phyloP scores from a whole-genome alignment of 441 rosid genomes.

The Pelargonium fulgidum region DNA sequence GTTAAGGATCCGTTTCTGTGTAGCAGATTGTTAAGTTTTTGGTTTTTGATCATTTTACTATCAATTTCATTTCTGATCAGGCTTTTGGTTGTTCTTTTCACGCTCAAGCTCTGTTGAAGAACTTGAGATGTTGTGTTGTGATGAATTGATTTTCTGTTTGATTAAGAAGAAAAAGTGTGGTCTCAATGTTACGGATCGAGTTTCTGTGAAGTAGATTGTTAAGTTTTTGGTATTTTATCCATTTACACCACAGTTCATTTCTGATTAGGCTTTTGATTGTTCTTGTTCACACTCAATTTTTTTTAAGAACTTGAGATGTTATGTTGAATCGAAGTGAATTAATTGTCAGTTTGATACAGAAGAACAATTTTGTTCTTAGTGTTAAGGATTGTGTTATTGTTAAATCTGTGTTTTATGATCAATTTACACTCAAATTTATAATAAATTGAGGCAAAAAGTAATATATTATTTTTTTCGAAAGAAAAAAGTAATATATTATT shows the following conservation, averaged over 20 bases:
- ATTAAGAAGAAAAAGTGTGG: not conserved
- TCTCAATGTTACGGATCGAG: not conserved
- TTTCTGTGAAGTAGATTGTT: not conserved
- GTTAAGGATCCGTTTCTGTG: too few relatives aligned
- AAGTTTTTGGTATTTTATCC: not conserved
- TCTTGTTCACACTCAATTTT: not conserved
- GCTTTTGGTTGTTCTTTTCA: not conserved
- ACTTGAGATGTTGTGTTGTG: not conserved
- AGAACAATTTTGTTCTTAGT: not conserved
- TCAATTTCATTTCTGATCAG: not conserved
- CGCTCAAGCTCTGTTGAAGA: not conserved
- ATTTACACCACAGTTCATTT: not conserved
- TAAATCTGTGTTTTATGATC: not conserved
- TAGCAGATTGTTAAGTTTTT: too few relatives aligned
- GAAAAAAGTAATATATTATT: too few relatives aligned
- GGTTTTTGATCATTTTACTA: not conserved
- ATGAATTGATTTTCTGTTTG: not conserved
- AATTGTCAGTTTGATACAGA: not conserved
- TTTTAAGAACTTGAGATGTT: not conserved
- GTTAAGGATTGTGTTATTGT: not conserved
- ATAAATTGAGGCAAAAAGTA: not conserved
- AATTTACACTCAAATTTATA: not conserved
- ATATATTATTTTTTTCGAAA: too few relatives aligned
- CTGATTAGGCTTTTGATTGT: not conserved
- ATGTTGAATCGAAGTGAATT: not conserved